Conservation (phyloP, 257 asterid genomes). For the Solanum gracilifrons region DNA sequence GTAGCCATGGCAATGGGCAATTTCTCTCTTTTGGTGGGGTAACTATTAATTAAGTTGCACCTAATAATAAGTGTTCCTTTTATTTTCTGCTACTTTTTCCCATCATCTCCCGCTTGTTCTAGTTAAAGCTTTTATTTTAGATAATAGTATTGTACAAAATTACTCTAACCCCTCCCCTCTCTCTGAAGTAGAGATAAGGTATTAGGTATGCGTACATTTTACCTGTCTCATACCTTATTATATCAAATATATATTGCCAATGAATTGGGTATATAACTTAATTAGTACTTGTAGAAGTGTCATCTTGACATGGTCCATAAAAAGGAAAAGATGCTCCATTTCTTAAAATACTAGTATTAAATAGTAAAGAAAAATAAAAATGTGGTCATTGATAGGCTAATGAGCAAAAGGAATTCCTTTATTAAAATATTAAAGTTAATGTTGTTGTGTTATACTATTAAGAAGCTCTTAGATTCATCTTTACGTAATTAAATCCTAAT, state of each 20-base stretch:
- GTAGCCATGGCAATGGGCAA: not conserved
- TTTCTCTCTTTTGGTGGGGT: conserved; percentile 10
- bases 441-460: not conserved
- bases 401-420: not conserved
- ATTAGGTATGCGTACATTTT: too few relatives aligned
- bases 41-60: not conserved
- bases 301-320: not conserved
- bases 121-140: not conserved
- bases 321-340: not conserved
- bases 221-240: too few relatives aligned
- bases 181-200: not conserved
- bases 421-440: not conserved
- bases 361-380: not conserved
- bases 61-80: not conserved
- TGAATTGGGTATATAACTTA: not conserved
- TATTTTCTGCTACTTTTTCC: not conserved
- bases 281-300: not conserved
- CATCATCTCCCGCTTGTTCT: not conserved
- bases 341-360: not conserved
- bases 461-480: not conserved
- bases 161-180: not conserved
- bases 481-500: not conserved
- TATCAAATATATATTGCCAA: too few relatives aligned
- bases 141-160: not conserved
- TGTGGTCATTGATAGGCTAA: not conserved